Evolutionary conservation across 768 basidiomycete genomes (phyloP).

Genomic region (Leccinellum albellum): DNA sequence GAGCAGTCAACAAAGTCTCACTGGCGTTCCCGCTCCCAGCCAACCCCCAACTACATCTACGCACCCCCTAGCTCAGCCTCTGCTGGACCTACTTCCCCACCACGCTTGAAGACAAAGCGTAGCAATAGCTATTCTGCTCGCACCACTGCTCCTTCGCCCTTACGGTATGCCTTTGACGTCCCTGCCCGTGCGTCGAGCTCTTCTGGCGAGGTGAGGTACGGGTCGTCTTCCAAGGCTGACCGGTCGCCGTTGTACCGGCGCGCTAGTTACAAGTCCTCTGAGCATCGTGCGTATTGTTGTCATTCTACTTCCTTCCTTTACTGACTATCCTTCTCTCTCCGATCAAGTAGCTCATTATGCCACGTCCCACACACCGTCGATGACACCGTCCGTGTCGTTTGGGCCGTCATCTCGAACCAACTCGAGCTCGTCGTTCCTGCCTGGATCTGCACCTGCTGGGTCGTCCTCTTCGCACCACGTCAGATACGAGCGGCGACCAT

Average conservation of each 20-base stretch:
- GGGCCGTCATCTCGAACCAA: slow-evolving; percentile 48
- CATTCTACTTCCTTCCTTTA: not conserved
- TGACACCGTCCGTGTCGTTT: slow-evolving; percentile 32
- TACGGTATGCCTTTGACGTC: slow-evolving; percentile 39
- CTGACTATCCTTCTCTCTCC: not conserved
- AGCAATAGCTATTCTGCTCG: slow-evolving; percentile 39
- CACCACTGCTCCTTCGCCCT: slow-evolving; percentile 37
- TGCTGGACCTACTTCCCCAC: slow-evolving; percentile 35
- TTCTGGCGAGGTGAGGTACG: slow-evolving; percentile 32
- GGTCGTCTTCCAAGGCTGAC: slow-evolving; percentile 29
- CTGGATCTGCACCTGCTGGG: slow-evolving; percentile 36
- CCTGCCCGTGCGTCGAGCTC: slow-evolving; percentile 18
- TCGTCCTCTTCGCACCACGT: slow-evolving; percentile 39
- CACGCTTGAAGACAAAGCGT: slow-evolving; percentile 34
- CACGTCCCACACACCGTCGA: slow-evolving; percentile 28
- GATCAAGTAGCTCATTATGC: slow-evolving; percentile 29
- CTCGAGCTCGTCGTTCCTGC: slow-evolving; percentile 47
- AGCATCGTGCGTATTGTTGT: slow-evolving; percentile 40
- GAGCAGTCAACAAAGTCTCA: slow-evolving; percentile 38
- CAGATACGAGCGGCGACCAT: slow-evolving; percentile 42
- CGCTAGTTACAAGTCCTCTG: slow-evolving; percentile 42
- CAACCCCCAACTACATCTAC: slow-evolving; percentile 42
- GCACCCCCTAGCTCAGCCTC: slow-evolving; percentile 28
- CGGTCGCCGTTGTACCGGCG: slow-evolving; percentile 39
- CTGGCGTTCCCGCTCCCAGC: slow-evolving; percentile 39